phyloP scores from a whole-genome alignment of 2,329 filamentous ascomycete species.

The Fusarium scirpi region DNA sequence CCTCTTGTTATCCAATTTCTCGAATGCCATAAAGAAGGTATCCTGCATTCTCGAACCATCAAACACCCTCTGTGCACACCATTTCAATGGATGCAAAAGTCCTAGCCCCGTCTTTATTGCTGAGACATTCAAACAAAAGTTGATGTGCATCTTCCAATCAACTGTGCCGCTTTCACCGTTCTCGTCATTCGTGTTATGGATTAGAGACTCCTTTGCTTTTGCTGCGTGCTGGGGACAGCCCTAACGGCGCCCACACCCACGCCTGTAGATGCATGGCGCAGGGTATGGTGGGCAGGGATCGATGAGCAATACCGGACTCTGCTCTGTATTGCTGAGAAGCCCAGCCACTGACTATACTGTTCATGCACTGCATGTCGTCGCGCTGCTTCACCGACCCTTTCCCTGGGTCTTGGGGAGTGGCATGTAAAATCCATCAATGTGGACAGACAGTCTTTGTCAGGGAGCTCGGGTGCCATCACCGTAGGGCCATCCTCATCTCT shows the following conservation, averaged over 20 bases:
- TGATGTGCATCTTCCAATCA: constrained; percentile 41
- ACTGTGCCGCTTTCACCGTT: constrained; percentile 45
- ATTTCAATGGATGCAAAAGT: constrained; percentile 7
- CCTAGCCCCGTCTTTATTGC: constrained; percentile 28
- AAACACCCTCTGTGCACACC: constrained; percentile 14
- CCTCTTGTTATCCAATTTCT: constrained; percentile 25
- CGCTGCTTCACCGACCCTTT: constrained; percentile 51
- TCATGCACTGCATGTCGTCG: constrained; percentile 51
- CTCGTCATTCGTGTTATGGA: constrained; percentile 26
- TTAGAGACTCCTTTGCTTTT: constrained; percentile 23
- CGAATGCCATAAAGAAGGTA: constrained; percentile 1
- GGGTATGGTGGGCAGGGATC: constrained; percentile 41
- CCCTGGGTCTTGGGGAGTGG: constrained; percentile 31
- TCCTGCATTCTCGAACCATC: constrained; percentile 1
- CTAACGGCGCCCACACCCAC: constrained; percentile 46
- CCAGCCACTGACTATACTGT: constrained; percentile 50
- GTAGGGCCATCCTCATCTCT: constrained; percentile 11
- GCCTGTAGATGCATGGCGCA: constrained; percentile 40
- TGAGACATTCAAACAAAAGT: constrained; percentile 21
- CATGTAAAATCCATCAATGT: constrained; percentile 37
- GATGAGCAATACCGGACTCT: constrained; percentile 29
- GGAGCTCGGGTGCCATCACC: constrained; percentile 22
- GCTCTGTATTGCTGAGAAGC: constrained; percentile 32
- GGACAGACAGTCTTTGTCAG: constrained; percentile 33
- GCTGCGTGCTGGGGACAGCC: constrained; percentile 39